Evolutionary conservation across 164 flowering plant genomes (phyloP).

Genomic region (Cinnamomum chago): DNA sequence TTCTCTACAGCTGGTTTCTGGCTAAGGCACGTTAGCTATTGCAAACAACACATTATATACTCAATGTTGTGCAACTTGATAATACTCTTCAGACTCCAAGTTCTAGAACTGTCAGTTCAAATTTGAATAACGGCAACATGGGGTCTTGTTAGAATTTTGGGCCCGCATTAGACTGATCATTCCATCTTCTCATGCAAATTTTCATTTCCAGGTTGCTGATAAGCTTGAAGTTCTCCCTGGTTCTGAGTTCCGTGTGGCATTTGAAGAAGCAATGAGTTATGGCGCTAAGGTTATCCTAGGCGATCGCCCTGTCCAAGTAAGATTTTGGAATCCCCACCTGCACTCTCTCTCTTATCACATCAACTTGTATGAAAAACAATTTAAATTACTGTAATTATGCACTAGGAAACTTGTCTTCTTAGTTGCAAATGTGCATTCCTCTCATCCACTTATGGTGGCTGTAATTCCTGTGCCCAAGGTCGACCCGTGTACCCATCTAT

Average conservation of each 20-base stretch:
- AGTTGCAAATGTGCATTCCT: background rate
- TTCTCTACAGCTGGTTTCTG: slow-evolving; percentile 90
- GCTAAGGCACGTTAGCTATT: slow-evolving; percentile 62
- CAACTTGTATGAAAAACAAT: background rate
- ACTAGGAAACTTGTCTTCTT: background rate
- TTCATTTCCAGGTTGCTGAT: slow-evolving; percentile 55
- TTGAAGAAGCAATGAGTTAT: slow-evolving; percentile 84
- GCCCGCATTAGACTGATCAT: background rate
- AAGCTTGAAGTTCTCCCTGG: slow-evolving; percentile 93
- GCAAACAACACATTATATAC: background rate
- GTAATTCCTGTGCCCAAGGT: background rate
- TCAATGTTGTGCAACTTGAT: background rate
- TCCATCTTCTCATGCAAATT: background rate
- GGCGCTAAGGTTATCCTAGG: slow-evolving; percentile 94
- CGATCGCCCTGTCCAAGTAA: slow-evolving; percentile 89
- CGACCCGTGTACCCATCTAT: too few relatives aligned
- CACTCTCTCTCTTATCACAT: background rate
- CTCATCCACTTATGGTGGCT: background rate
- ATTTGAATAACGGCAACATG: background rate
- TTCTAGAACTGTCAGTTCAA: background rate
- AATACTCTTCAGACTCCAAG: slow-evolving; percentile 1
- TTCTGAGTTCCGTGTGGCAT: slow-evolving; percentile 91
- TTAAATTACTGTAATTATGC: background rate
- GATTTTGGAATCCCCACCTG: slow-evolving; percentile 1
- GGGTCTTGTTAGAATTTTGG: background rate